Percentiles rank a stretch among this genome's conserved stretches.
Evolutionary conservation across 2,329 filamentous ascomycete species (phyloP).

Genomic region (Apiospora arundinis): DNA sequence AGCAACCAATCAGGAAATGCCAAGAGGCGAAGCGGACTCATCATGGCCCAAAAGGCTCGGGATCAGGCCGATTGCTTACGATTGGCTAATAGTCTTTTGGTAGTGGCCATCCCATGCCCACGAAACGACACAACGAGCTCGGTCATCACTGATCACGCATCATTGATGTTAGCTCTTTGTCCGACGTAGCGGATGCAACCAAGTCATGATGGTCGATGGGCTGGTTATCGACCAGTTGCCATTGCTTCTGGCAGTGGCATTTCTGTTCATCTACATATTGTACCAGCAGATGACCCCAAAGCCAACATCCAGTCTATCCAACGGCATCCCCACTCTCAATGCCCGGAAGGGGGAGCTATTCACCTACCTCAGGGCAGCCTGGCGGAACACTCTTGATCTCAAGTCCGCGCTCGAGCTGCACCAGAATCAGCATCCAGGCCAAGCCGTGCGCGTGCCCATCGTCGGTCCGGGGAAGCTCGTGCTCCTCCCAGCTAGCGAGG

Average conservation of each 20-base stretch:
- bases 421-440: background rate
- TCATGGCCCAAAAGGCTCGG: too few relatives aligned
- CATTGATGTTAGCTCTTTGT: too few relatives aligned
- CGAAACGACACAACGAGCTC: too few relatives aligned
- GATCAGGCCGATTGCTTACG: too few relatives aligned
- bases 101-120: too few relatives aligned
- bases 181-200: too few relatives aligned
- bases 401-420: background rate
- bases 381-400: constrained; percentile 17
- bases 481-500: background rate
- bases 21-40: too few relatives aligned
- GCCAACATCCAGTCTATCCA: background rate
- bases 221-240: background rate
- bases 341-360: constrained; percentile 1
- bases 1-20: too few relatives aligned
- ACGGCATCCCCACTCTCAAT: background rate
- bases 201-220: background rate
- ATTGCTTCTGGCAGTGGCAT: background rate
- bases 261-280: background rate
- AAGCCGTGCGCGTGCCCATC: constrained; percentile 10
- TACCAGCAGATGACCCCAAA: background rate
- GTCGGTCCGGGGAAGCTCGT: constrained; percentile 9
- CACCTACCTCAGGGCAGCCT: background rate
- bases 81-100: too few relatives aligned
- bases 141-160: too few relatives aligned